Evolutionary conservation across 106 monocot species (phyloP).

Genomic region (Hemerocallis citrina): DNA sequence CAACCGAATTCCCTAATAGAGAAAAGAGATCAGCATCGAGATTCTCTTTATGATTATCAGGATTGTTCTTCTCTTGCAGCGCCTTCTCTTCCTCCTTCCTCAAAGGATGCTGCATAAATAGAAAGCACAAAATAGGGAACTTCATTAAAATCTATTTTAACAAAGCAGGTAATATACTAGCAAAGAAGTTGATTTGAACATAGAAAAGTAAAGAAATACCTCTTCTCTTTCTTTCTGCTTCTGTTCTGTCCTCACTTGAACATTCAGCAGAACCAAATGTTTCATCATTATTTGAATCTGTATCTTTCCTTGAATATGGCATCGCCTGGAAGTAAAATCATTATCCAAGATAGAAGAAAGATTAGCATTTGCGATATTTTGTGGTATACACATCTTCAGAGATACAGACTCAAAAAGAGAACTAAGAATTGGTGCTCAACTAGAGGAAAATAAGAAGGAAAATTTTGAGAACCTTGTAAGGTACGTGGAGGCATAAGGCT

Average conservation of each 20-base stretch:
- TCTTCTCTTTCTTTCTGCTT: conserved; percentile 81
- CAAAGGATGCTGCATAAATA: conserved; percentile 58
- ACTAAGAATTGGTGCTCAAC: no score
- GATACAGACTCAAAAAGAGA: not conserved
- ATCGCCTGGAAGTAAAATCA: conserved; percentile 27
- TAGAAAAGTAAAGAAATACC: conserved; percentile 26
- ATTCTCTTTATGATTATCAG: conserved; percentile 27
- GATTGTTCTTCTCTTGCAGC: conserved; percentile 45
- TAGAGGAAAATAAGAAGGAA: not conserved
- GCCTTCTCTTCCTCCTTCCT: conserved; percentile 75
- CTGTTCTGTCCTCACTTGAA: conserved; percentile 50
- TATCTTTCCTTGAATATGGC: conserved; percentile 58
- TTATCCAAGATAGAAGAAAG: no score
- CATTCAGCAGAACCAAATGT: conserved; percentile 78
- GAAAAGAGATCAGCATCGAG: conserved; percentile 26
- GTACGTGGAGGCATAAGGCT: conserved; percentile 84
- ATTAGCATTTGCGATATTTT: not conserved
- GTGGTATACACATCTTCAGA: not conserved
- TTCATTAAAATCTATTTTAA: no score
- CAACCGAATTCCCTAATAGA: conserved; percentile 29
- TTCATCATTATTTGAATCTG: conserved; percentile 70
- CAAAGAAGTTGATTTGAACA: not conserved
- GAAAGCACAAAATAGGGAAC: conserved; percentile 4
- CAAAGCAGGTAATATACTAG: no score
- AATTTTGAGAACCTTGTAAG: conserved; percentile 52